Evolutionary conservation across 768 basidiomycete species (phyloP).

Genomic region (Collybia sordida): DNA sequence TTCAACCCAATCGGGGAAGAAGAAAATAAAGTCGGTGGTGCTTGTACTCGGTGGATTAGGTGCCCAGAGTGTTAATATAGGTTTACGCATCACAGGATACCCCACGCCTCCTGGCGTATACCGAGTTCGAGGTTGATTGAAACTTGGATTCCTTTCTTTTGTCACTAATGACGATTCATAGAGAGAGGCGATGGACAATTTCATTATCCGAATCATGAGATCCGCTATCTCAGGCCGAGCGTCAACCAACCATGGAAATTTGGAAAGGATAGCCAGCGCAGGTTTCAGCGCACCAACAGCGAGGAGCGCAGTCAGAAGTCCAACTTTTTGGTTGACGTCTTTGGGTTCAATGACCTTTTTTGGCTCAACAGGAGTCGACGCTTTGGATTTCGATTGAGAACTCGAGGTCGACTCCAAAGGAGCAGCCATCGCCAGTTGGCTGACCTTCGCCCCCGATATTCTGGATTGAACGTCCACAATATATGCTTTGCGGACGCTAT

Average conservation of each 20-base stretch:
- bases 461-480: conserved; percentile 59
- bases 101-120: conserved; percentile 59
- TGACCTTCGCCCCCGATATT: conserved; percentile 67
- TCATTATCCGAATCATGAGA: conserved; percentile 75
- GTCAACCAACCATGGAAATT: conserved; percentile 84
- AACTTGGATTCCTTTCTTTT: conserved; percentile 64
- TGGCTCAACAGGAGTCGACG: conserved; percentile 34
- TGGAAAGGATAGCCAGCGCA: conserved; percentile 74
- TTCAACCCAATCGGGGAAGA: conserved; percentile 83
- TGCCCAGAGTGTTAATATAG: conserved; percentile 69
- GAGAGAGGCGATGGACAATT: conserved; percentile 65
- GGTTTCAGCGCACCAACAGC: conserved; percentile 82
- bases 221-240: conserved; percentile 84
- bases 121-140: conserved; percentile 60
- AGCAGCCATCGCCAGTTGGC: conserved; percentile 82
- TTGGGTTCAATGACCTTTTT: conserved; percentile 34
- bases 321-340: conserved; percentile 75
- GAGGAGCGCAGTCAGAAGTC: conserved; percentile 77
- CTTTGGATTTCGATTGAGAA: conserved; percentile 36
- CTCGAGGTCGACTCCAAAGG: conserved; percentile 62
- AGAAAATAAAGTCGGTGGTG: conserved; percentile 81
- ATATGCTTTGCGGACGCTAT: conserved; percentile 63
- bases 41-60: conserved; percentile 81
- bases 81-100: conserved; percentile 55
- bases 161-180: conserved; percentile 54